phyloP scores from a whole-genome alignment of 148 eudicot genomes.

The Camellia lanceoleosa region DNA sequence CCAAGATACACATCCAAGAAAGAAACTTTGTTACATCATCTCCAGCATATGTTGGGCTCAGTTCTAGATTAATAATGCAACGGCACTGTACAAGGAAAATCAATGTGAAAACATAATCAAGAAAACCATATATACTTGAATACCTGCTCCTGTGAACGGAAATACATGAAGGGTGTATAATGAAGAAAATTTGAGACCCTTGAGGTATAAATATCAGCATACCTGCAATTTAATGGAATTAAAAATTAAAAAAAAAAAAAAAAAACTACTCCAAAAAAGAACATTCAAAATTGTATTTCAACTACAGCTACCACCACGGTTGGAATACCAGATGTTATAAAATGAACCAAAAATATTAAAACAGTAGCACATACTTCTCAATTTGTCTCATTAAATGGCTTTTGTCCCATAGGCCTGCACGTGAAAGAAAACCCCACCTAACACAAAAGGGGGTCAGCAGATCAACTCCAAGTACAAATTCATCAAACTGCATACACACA shows the following conservation, averaged over 20 bases:
- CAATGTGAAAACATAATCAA: not conserved
- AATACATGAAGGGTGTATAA: constrained; percentile 95
- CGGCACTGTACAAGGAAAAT: not conserved
- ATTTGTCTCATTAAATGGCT: constrained; percentile 98
- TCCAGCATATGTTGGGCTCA: not conserved
- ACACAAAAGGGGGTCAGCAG: constrained; percentile 11
- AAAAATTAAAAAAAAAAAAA: not conserved
- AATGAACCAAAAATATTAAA: constrained; percentile 6
- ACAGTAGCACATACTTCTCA: constrained; percentile 63
- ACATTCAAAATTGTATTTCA: not conserved
- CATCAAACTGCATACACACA: not conserved
- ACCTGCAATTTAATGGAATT: constrained; percentile 44
- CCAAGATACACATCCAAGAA: not conserved
- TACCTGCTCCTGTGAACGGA: constrained; percentile 97
- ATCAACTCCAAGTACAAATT: constrained; percentile 17
- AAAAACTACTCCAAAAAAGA: not conserved
- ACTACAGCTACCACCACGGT: not conserved
- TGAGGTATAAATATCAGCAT: constrained; percentile 98
- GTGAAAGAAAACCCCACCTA: constrained; percentile 98
- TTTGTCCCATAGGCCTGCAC: constrained; percentile 98
- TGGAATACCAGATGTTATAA: not conserved
- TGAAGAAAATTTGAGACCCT: constrained; percentile 94
- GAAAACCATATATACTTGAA: not conserved
- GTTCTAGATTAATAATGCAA: not conserved
- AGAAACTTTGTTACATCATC: not conserved